Conservation (phyloP, 331 rosid species). For the Rhamnella rubrinervis region DNA sequence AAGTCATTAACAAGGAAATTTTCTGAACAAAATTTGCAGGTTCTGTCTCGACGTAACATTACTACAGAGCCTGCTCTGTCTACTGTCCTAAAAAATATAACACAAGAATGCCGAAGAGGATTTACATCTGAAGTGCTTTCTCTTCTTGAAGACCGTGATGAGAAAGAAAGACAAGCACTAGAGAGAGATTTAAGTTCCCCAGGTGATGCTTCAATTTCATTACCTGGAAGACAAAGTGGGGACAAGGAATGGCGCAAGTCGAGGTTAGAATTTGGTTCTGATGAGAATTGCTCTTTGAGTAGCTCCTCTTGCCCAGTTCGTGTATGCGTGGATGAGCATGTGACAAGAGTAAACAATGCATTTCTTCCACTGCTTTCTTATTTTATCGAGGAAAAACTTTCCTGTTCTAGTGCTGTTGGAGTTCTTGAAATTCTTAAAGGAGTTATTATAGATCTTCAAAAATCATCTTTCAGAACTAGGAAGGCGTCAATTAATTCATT, state of each 20-base stretch:
- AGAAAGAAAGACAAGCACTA: slow-evolving; percentile 59
- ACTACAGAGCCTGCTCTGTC: slow-evolving; percentile 61
- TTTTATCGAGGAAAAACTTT: slow-evolving; percentile 50
- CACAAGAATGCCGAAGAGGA: slow-evolving; percentile 56
- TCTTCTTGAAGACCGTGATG: slow-evolving; percentile 60
- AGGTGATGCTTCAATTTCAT: slow-evolving; percentile 53
- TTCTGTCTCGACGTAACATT: slow-evolving; percentile 66
- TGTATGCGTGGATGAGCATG: slow-evolving; percentile 79
- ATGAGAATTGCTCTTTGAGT: slow-evolving; percentile 42
- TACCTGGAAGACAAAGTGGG: slow-evolving; percentile 96
- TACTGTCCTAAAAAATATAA: slow-evolving; percentile 48
- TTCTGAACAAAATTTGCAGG: slow-evolving; percentile 40
- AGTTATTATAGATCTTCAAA: slow-evolving; percentile 44
- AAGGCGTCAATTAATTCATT: slow-evolving; percentile 46
- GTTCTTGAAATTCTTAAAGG: slow-evolving; percentile 50
- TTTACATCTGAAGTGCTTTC: slow-evolving; percentile 52
- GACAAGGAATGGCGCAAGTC: slow-evolving; percentile 88
- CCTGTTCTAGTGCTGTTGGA: slow-evolving; percentile 51
- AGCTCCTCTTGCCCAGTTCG: slow-evolving; percentile 71
- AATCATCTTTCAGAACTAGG: slow-evolving; percentile 69
- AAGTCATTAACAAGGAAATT: slow-evolving; percentile 14
- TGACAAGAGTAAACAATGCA: slow-evolving; percentile 67
- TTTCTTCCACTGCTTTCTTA: slow-evolving; percentile 56
- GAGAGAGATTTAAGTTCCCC: slow-evolving; percentile 52
- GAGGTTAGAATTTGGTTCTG: slow-evolving; percentile 74